Conservation (phyloP, 108 stramenopile genomes). For the Fistulifera pelliculosa region DNA sequence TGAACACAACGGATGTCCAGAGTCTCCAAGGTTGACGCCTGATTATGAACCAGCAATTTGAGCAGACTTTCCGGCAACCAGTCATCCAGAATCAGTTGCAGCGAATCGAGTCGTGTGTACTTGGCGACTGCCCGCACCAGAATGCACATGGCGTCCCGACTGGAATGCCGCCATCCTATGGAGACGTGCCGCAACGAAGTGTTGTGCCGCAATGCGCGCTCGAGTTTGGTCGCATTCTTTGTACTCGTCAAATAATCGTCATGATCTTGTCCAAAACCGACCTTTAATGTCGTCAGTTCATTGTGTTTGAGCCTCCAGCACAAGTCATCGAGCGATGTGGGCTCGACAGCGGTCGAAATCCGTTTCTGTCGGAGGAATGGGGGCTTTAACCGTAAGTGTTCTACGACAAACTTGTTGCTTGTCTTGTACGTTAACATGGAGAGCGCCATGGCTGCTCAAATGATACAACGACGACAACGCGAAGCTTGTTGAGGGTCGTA, state of each 20-base stretch:
- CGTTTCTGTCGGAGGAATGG: too few species aligned
- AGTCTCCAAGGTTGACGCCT: not conserved
- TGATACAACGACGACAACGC: too few species aligned
- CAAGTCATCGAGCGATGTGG: not conserved
- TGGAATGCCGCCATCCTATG: not conserved
- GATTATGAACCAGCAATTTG: not conserved
- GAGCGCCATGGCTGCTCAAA: too few species aligned
- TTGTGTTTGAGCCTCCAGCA: conserved; percentile 1
- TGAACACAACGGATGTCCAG: not conserved
- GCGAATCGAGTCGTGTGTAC: not conserved
- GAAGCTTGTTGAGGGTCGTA: too few species aligned
- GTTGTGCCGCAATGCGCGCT: not conserved
- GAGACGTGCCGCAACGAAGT: conserved; percentile 1
- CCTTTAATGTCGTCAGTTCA: not conserved
- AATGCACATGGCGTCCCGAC: conserved; percentile 1
- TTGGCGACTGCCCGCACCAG: not conserved
- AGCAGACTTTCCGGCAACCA: conserved; percentile 1
- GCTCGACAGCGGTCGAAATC: too few species aligned
- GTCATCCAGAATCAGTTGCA: not conserved
- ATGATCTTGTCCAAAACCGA: not conserved
- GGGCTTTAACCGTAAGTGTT: too few species aligned
- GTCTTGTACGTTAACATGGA: too few species aligned
- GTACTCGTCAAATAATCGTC: not conserved
- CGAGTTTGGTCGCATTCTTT: not conserved
- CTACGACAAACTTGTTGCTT: too few species aligned